A percentile compares a stretch with the other conserved stretches of the same genome.
These are phyloP conservation scores for Poterioochromonas sp. DNA, from an alignment of 352 stramenopile genomes.

Conservation along the genomic window DNA sequence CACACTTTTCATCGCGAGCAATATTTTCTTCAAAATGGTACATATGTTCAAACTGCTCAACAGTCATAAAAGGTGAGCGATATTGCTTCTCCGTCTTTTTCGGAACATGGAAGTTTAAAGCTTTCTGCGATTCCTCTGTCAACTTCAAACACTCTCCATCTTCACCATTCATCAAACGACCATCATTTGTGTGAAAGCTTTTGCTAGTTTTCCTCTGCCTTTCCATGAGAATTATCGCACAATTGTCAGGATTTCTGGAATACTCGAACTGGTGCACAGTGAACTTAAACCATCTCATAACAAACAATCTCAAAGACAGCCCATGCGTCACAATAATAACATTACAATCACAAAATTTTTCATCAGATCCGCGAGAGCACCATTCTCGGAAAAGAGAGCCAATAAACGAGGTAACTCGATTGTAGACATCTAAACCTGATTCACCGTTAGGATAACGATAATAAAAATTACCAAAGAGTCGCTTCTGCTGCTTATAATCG, in stretches of 20 bases:
- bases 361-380: neutral
- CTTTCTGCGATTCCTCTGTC: no score
- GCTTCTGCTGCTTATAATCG: neutral
- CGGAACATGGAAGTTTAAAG: no score
- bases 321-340: neutral
- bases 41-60: no score
- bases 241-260: neutral
- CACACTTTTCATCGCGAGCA: no score
- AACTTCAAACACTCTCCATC: no score
- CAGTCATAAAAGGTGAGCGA: no score
- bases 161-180: no score
- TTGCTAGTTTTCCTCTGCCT: no score
- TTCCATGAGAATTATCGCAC: neutral
- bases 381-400: slow-evolving; percentile 45
- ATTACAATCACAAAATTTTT: neutral
- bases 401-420: slow-evolving; percentile 56
- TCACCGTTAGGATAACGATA: slow-evolving; percentile 42
- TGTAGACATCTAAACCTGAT: slow-evolving; percentile 70
- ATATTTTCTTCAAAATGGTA: no score
- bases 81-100: no score
- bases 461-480: neutral
- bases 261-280: neutral
- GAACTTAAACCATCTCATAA: neutral
- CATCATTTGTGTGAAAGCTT: no score
- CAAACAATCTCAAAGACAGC: neutral